Evolutionary conservation across 257 asterid species (phyloP).

Genomic region (Primulina huaijiensis): DNA sequence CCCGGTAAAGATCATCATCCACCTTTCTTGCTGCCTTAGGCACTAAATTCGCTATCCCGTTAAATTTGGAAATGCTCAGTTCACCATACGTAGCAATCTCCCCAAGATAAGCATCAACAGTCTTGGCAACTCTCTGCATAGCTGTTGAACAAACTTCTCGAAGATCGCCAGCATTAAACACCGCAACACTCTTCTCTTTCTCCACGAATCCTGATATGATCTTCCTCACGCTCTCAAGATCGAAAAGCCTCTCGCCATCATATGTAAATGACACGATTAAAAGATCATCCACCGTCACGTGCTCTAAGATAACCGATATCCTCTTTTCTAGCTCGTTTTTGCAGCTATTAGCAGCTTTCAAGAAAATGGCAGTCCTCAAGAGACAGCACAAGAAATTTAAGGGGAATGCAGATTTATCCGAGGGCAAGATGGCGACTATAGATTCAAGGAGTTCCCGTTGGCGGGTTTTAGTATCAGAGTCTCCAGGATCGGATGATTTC

Average conservation of each 20-base stretch:
- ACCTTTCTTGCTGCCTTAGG: slow-evolving; percentile 73
- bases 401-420: slow-evolving; percentile 70
- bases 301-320: slow-evolving; percentile 60
- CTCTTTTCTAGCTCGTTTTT: slow-evolving; percentile 78
- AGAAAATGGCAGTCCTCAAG: slow-evolving; percentile 71
- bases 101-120: slow-evolving; percentile 74
- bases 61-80: slow-evolving; percentile 69
- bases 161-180: slow-evolving; percentile 67
- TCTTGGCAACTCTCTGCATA: slow-evolving; percentile 70
- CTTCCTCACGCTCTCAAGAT: slow-evolving; percentile 86
- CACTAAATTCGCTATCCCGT: slow-evolving; percentile 79
- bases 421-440: slow-evolving; percentile 60
- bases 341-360: slow-evolving; percentile 49
- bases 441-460: slow-evolving; percentile 71
- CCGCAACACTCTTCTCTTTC: slow-evolving; percentile 76
- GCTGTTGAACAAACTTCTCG: slow-evolving; percentile 62
- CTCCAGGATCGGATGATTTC: slow-evolving; percentile 27
- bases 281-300: slow-evolving; percentile 75
- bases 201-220: slow-evolving; percentile 71
- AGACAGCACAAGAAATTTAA: slow-evolving; percentile 85
- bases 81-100: slow-evolving; percentile 73
- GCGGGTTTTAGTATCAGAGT: slow-evolving; percentile 41
- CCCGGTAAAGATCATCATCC: slow-evolving; percentile 92
- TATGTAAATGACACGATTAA: slow-evolving; percentile 63
- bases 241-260: slow-evolving; percentile 79